Evolutionary conservation across 495 filamentous ascomycete species (phyloP).

Genomic region (Entonaema liquescens): DNA sequence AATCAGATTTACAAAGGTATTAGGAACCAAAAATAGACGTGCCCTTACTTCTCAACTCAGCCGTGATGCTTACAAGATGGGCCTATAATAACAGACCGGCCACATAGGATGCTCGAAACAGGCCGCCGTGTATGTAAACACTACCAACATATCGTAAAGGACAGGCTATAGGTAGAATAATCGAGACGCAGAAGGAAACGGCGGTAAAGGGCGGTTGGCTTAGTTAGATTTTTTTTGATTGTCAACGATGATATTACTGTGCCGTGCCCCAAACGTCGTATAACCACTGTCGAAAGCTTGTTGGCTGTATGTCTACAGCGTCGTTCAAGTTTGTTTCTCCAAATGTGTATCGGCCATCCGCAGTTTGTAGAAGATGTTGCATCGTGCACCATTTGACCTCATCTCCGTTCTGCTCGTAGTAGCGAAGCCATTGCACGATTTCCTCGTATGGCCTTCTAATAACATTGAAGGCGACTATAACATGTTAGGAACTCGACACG

Average conservation of each 20-base stretch:
- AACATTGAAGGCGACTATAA: slow-evolving; percentile 52
- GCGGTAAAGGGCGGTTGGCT: not conserved
- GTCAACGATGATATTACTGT: slow-evolving; percentile 24
- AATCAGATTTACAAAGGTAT: slow-evolving; percentile 4
- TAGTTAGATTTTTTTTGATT: not conserved
- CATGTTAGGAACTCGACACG: slow-evolving; percentile 19
- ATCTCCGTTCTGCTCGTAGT: slow-evolving; percentile 50
- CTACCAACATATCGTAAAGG: not conserved
- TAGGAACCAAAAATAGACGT: slow-evolving; percentile 16
- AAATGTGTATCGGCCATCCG: slow-evolving; percentile 60
- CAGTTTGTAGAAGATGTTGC: slow-evolving; percentile 59
- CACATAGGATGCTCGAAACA: not conserved
- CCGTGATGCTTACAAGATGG: slow-evolving; percentile 19
- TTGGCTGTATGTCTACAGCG: slow-evolving; percentile 52
- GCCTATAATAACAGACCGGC: not conserved
- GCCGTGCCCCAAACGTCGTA: slow-evolving; percentile 53
- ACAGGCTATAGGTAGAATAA: not conserved
- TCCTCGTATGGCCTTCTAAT: slow-evolving; percentile 52
- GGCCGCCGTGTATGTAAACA: slow-evolving; percentile 1
- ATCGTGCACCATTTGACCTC: slow-evolving; percentile 49
- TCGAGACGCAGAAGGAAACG: not conserved
- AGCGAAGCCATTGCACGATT: slow-evolving; percentile 52
- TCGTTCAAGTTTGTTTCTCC: slow-evolving; percentile 56
- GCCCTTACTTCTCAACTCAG: slow-evolving; percentile 25
- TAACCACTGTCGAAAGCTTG: slow-evolving; percentile 59